phyloP scores from a whole-genome alignment of 345 rosid species.

The Leavenworthia alabamica region DNA sequence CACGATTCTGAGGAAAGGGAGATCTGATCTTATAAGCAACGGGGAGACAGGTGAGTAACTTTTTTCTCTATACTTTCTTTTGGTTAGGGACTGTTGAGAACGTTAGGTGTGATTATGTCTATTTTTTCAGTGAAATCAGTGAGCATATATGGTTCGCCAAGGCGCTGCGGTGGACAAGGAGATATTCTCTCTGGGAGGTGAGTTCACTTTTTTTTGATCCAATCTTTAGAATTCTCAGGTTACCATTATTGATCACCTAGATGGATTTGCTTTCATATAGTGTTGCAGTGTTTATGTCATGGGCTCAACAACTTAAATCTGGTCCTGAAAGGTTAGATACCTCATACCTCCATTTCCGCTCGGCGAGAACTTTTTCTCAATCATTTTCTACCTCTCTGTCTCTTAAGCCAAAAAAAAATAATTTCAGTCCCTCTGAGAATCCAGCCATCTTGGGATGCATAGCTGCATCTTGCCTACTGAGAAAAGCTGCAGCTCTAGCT shows the following conservation, averaged over 20 bases:
- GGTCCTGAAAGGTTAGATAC: conserved; percentile 43
- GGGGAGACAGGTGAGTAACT: conserved; percentile 58
- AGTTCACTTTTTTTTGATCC: not conserved
- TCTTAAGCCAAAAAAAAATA: not conserved
- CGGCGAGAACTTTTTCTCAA: not conserved
- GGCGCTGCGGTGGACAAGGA: conserved; percentile 97
- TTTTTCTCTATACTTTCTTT: not conserved
- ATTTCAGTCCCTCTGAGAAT: conserved; percentile 30
- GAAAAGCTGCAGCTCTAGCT: conserved; percentile 84
- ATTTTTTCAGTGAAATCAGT: conserved; percentile 64
- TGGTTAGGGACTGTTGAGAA: not conserved
- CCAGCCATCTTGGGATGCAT: conserved; percentile 85
- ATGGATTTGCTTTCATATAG: conserved; percentile 33
- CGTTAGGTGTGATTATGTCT: not conserved
- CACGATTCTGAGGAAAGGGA: conserved; percentile 81
- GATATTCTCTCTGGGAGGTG: conserved; percentile 96
- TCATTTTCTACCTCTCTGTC: conserved; percentile 2
- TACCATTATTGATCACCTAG: not conserved
- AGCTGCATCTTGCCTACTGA: conserved; percentile 76
- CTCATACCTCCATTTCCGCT: not conserved
- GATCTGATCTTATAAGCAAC: conserved; percentile 69
- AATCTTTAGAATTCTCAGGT: not conserved
- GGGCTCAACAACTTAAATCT: conserved; percentile 53
- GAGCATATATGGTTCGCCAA: conserved; percentile 69
- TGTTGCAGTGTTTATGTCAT: conserved; percentile 78